These are phyloP conservation scores for Backusella morwellensis DNA, from an alignment of 192 early-diverging fungal species.

Conservation along the genomic window DNA sequence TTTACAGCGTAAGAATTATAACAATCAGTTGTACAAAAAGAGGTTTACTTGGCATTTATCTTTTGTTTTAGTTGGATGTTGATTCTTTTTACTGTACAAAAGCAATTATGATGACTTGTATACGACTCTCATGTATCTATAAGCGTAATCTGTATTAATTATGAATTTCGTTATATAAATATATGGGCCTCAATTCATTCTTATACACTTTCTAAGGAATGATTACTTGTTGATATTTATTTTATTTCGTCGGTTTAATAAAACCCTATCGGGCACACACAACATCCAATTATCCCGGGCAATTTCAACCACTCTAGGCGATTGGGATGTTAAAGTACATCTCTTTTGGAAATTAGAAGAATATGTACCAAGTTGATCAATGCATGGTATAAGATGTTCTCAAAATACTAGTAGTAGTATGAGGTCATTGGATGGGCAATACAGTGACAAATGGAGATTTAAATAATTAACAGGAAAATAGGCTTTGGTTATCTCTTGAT, in stretches of 20 bases:
- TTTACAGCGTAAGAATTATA: not conserved
- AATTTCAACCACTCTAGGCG: not conserved
- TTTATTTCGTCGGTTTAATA: not conserved
- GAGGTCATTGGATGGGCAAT: too few species aligned
- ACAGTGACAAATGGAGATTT: too few species aligned
- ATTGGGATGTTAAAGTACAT: not conserved
- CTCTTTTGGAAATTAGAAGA: not conserved
- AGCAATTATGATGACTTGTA: not conserved
- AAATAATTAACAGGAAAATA: too few species aligned
- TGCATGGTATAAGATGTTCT: too few species aligned
- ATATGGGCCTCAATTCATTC: not conserved
- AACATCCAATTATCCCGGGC: not conserved
- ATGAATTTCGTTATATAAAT: not conserved
- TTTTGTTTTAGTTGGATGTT: not conserved
- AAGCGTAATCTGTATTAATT: not conserved
- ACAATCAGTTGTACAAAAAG: not conserved
- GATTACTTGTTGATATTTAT: not conserved
- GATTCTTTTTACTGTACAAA: not conserved
- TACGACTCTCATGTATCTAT: not conserved
- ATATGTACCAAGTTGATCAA: too few species aligned
- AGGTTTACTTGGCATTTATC: not conserved
- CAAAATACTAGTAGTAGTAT: too few species aligned
- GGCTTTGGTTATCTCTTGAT: too few species aligned
- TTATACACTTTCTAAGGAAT: not conserved
- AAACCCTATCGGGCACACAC: not conserved